Evolutionary conservation across 2,329 filamentous ascomycete genomes (phyloP), one percentile per base, ranked within the genome.

Genomic region (Monosporascus sp.): DNA sequence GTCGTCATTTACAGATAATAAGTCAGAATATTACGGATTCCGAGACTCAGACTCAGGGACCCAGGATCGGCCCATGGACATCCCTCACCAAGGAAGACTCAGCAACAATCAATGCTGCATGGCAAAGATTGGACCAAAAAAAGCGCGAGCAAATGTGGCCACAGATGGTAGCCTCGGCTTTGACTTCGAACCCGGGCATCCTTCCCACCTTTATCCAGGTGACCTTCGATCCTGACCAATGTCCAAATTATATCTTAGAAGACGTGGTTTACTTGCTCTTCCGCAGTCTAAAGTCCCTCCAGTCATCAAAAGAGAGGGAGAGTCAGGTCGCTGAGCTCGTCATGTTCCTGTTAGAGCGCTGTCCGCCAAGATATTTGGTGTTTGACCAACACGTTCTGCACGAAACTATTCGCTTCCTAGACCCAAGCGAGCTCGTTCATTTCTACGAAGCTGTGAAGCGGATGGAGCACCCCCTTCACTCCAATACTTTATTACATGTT

Each of bases 401-500:
- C 46, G 58, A 56, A 18, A 31, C 62, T 25, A 44, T 60, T 11
- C 38, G 54, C 7, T 48, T 37, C 25, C 20, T 61, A 14, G 35
- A 54, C 5, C 51, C 50, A 7, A 36, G 52, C 5, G 51, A 57
- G 39, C 53, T 63, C 14, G 25, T 56, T 22, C 49, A 49, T 7
- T 48, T 62, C 39, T 61, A 62, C 45, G 45, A 67, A 46, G 20
- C 50, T 20, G 50, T 67, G 35, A 56, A 52, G 48, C 49, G 18
- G 9, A 52, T 54, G 15, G 58, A 62, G n/a, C 62, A 64, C 49
- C 58, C 57, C 15, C 52, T 68, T 35, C 50, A 53, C 27, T 57
- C 59, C 9, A 65, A 77, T 55, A 82, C 80, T 0, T 64, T 71
- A 17, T 62, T 81, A 2, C 76, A 79, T 2, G 72, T 81, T 44